These are phyloP conservation scores for Mallotus nudiflorus DNA, from an alignment of 345 rosid species.

Conservation along the genomic window DNA sequence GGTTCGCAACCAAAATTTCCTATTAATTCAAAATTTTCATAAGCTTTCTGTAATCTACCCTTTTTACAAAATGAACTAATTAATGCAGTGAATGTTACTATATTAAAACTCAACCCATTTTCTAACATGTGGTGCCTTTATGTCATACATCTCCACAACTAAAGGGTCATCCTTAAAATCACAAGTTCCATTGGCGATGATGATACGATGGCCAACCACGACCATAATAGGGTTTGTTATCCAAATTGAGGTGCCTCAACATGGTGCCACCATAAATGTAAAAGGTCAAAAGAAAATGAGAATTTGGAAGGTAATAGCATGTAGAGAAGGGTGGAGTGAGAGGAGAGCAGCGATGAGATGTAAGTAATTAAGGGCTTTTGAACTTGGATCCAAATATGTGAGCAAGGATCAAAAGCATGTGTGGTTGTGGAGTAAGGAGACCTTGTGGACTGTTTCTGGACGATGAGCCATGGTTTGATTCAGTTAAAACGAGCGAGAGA, in stretches of 20 bases:
- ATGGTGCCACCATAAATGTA: conserved; percentile 66
- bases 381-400: conserved; percentile 55
- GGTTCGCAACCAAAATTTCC: conserved; percentile 35
- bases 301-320: conserved; percentile 48
- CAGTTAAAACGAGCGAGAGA: conserved; percentile 54
- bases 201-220: conserved; percentile 38
- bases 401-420: conserved; percentile 73
- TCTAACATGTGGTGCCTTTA: conserved; percentile 40
- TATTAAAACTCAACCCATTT: conserved; percentile 39
- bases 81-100: conserved; percentile 39
- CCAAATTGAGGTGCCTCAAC: conserved; percentile 55
- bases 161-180: conserved; percentile 72
- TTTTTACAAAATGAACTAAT: conserved; percentile 44
- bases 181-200: conserved; percentile 64
- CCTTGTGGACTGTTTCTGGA: conserved; percentile 45
- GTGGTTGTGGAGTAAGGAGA: conserved; percentile 38
- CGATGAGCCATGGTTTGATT: conserved; percentile 64
- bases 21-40: conserved; percentile 51
- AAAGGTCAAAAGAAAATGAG: conserved; percentile 71
- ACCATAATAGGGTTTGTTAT: conserved; percentile 70
- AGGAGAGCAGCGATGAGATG: conserved; percentile 49
- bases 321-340: conserved; percentile 63
- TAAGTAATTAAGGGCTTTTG: conserved; percentile 20
- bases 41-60: conserved; percentile 47
- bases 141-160: conserved; percentile 60